A percentile compares a stretch with the other conserved stretches of the same genome.
These are phyloP conservation scores for Pythium brassicae DNA, from an alignment of 352 stramenopile species.

Conservation along the genomic window DNA sequence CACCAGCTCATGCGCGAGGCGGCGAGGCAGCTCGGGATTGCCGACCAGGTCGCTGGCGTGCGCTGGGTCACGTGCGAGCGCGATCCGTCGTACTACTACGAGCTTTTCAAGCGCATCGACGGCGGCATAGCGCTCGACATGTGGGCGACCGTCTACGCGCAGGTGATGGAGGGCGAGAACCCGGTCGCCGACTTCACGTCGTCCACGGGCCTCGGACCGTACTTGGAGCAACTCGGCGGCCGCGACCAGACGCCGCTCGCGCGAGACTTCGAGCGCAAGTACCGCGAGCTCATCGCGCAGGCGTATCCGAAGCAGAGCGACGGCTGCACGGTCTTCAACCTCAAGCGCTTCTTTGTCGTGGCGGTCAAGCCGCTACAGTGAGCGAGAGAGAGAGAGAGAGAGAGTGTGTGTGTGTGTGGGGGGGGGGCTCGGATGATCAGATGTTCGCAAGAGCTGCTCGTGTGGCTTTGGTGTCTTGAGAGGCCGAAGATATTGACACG, in stretches of 20 bases:
- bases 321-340: conserved; percentile 53
- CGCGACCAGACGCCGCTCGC: conserved; percentile 17
- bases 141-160: conserved; percentile 58
- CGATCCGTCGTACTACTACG: conserved; percentile 66
- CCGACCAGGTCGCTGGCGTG: conserved; percentile 35
- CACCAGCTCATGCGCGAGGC: conserved; percentile 57
- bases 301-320: conserved; percentile 61
- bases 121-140: conserved; percentile 36
- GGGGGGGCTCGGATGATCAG: too few species aligned
- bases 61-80: conserved; percentile 68
- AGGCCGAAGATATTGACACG: too few species aligned
- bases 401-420: too few species aligned
- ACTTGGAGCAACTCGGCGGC: conserved; percentile 43
- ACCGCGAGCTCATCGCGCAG: conserved; percentile 44
- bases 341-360: conserved; percentile 71
- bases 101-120: conserved; percentile 39
- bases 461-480: too few species aligned
- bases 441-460: too few species aligned
- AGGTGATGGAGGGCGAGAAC: conserved; percentile 58
- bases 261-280: conserved; percentile 40
- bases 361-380: conserved; percentile 28
- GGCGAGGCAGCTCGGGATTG: conserved; percentile 30
- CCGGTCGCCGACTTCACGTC: conserved; percentile 67
- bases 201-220: conserved; percentile 55
- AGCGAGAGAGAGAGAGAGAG: too few species aligned